Evolutionary conservation across 768 basidiomycete species (phyloP), one percentile per base, ranked within the genome.

Genomic region (Trichaptum fuscoviolaceum): DNA sequence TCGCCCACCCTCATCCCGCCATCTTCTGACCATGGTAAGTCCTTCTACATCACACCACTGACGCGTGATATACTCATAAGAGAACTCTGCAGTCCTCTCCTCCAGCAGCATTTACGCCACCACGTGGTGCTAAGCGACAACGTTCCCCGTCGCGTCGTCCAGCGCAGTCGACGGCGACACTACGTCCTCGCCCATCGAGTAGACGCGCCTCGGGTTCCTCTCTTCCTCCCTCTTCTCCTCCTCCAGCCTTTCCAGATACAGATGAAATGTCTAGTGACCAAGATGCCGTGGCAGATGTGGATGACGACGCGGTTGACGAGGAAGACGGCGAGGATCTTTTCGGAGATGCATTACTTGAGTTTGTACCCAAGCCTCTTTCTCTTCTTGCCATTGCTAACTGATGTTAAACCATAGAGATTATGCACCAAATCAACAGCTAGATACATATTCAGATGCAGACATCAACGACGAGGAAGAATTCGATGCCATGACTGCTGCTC

Each of bases 271-370:
- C 90, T 42, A 88, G 89, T 57, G 91, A 92, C 67, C 84, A 85
- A 10, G 88, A 91, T 69, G 86, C 82, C 1, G 82, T 91, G 4
- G 79, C 75, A 65, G 87, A 90, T 71, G 78, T 86, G 17, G 88
- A 87, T 63, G 89, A 84, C 2, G 85, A 83, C 7, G 80, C 81
- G 30, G 92, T 87, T 6, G 78, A 77, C n/a, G 92, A 90, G 12
- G 94, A 84, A n/a, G 91, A 92, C 25, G 93, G 92, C 42, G 96
- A 98, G 76, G 96, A 99, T 78, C 85, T 99, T 58, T 98, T 96
- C 76, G 92, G 83, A 35, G 87, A 95, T n/a, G 82, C 80, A 63
- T 76, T 93, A 67, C 86, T 91, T 75, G 83, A 83, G 96, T 93
- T 73, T 70, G 87, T 75, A 62, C 67, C 36, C 67, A 35, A 62